phyloP scores from a whole-genome alignment of 257 asterid genomes.

The Cinchona pubescens region DNA sequence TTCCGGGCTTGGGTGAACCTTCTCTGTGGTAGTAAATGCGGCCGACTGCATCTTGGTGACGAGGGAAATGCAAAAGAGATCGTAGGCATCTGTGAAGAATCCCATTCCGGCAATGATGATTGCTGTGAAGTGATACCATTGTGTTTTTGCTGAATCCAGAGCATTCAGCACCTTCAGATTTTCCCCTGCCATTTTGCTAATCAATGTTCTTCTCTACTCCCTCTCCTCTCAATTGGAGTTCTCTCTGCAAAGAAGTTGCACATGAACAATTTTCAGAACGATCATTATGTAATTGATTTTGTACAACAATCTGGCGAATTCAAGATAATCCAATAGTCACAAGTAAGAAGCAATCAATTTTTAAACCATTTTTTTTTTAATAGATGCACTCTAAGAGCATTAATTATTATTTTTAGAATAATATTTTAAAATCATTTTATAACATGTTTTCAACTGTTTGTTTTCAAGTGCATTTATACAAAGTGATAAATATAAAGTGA shows the following conservation, averaged over 20 bases:
- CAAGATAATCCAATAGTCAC: not conserved
- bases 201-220: not conserved
- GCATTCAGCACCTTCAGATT: conserved; percentile 48
- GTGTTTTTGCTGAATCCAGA: conserved; percentile 57
- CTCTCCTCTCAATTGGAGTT: not conserved
- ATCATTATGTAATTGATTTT: too few relatives aligned
- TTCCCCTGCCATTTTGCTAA: conserved; percentile 26
- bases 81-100: conserved; percentile 64
- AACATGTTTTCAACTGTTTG: too few relatives aligned
- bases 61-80: conserved; percentile 60
- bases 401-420: too few relatives aligned
- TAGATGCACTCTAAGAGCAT: too few relatives aligned
- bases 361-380: not conserved
- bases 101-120: conserved; percentile 69
- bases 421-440: too few relatives aligned
- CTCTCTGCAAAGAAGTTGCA: not conserved
- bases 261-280: not conserved
- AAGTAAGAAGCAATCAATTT: not conserved
- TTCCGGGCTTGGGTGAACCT: conserved; percentile 53
- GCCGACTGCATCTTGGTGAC: conserved; percentile 66
- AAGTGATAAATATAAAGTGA: too few relatives aligned
- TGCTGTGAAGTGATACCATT: conserved; percentile 65
- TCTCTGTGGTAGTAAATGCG: conserved; percentile 52
- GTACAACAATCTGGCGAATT: not conserved
- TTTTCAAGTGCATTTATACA: too few relatives aligned